Conservation (phyloP, 805 yeast species). For the Zygosaccharomyces pseudorouxii region DNA sequence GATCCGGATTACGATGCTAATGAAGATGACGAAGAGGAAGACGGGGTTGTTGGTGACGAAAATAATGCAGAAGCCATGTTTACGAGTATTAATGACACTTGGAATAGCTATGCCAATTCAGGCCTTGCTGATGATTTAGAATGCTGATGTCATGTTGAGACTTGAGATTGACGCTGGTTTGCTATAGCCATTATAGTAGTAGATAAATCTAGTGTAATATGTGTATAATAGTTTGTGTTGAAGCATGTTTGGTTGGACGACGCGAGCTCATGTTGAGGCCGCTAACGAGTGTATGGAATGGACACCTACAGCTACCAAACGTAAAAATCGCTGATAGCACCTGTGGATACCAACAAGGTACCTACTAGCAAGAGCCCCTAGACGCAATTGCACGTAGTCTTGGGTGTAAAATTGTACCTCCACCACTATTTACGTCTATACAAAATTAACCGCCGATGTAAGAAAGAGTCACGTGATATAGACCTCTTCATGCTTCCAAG, state of each 20-base stretch:
- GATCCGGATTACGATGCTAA: slow-evolving; percentile 11
- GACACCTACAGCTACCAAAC: background rate
- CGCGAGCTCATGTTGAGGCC: background rate
- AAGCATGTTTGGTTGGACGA: background rate
- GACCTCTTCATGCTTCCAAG: background rate
- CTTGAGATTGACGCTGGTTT: background rate
- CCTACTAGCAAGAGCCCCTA: no score
- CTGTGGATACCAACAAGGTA: no score
- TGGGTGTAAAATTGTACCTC: no score
- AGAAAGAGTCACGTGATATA: background rate
- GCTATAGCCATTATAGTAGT: background rate
- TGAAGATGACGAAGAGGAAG: slow-evolving; percentile 1
- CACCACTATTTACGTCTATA: no score
- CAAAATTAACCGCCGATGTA: background rate
- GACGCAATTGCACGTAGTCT: no score
- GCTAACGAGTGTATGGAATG: background rate
- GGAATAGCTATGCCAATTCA: slow-evolving; percentile 1
- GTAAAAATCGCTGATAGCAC: background rate
- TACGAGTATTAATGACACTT: slow-evolving; percentile 7
- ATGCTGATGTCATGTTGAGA: background rate
- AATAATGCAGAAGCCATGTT: slow-evolving; percentile 1
- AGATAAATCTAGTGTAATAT: background rate
- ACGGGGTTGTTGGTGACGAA: background rate
- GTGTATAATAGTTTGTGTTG: background rate
- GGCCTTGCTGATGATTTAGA: slow-evolving; percentile 9